Percentiles rank a stretch among this genome's conserved stretches.
These are phyloP conservation scores for Lippia alba DNA, from an alignment of 305 asterid species.

Conservation along the genomic window DNA sequence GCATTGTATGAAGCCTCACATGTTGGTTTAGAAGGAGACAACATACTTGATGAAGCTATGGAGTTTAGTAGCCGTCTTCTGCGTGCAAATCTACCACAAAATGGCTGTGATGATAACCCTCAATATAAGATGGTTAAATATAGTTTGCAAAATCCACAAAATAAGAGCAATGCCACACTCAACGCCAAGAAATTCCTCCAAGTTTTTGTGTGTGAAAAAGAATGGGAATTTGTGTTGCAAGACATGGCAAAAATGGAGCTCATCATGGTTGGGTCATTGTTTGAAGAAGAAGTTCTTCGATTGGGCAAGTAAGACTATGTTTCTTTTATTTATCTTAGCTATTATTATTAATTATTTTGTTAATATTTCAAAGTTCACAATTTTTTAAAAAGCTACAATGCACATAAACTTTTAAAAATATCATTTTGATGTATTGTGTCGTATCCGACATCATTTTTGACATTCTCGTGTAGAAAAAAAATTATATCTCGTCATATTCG, in stretches of 20 bases:
- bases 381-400: too few species aligned
- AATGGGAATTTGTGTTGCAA: constrained; percentile 22
- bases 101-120: background rate
- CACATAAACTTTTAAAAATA: too few species aligned
- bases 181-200: background rate
- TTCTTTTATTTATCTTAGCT: background rate
- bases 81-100: background rate
- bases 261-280: background rate
- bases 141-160: constrained; percentile 24
- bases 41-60: constrained; percentile 44
- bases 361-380: too few species aligned
- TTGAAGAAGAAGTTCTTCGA: constrained; percentile 28
- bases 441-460: too few species aligned
- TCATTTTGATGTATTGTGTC: too few species aligned
- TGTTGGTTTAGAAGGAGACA: constrained; percentile 50
- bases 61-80: constrained; percentile 18
- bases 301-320: constrained; percentile 25
- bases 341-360: too few species aligned
- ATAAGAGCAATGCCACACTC: constrained; percentile 12
- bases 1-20: constrained; percentile 59
- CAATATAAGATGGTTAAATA: background rate
- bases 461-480: too few species aligned
- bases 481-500: too few species aligned
- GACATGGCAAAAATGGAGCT: constrained; percentile 32
- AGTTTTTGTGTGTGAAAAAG: background rate